Conservation (phyloP, 352 stramenopile genomes). For the Pythium plurisporium region DNA sequence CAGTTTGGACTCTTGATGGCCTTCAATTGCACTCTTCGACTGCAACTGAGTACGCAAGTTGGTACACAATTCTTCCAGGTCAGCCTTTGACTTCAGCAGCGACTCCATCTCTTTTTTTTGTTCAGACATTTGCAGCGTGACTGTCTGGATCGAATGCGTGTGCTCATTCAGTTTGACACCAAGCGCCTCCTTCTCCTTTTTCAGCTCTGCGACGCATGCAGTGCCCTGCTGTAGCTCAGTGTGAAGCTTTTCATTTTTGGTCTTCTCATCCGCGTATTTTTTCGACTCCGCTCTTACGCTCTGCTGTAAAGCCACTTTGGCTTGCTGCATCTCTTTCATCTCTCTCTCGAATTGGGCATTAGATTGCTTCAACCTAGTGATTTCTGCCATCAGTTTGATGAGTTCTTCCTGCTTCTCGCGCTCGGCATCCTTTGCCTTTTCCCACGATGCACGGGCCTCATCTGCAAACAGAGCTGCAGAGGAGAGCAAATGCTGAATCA, state of each 20-base stretch:
- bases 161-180: slow-evolving; percentile 47
- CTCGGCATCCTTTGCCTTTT: slow-evolving; percentile 67
- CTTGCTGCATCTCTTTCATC: slow-evolving; percentile 42
- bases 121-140: slow-evolving; percentile 49
- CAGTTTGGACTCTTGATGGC: slow-evolving; percentile 66
- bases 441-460: slow-evolving; percentile 65
- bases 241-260: slow-evolving; percentile 37
- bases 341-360: slow-evolving; percentile 47
- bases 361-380: slow-evolving; percentile 47
- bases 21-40: slow-evolving; percentile 55
- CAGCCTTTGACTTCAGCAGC: slow-evolving; percentile 58
- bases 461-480: slow-evolving; percentile 53
- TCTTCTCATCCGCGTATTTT: slow-evolving; percentile 27
- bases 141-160: slow-evolving; percentile 51
- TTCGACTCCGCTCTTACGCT: slow-evolving; percentile 43
- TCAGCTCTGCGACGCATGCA: slow-evolving; percentile 31
- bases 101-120: slow-evolving; percentile 49
- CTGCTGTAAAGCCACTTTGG: slow-evolving; percentile 33
- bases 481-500: slow-evolving; percentile 54
- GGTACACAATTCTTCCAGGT: slow-evolving; percentile 55
- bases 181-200: slow-evolving; percentile 49
- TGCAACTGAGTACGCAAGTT: slow-evolving; percentile 58
- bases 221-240: slow-evolving; percentile 33
- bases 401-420: slow-evolving; percentile 77
- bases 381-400: slow-evolving; percentile 62